These are phyloP conservation scores for Aphanocladium album DNA, from an alignment of 2,329 filamentous ascomycete genomes.

Conservation along the genomic window DNA sequence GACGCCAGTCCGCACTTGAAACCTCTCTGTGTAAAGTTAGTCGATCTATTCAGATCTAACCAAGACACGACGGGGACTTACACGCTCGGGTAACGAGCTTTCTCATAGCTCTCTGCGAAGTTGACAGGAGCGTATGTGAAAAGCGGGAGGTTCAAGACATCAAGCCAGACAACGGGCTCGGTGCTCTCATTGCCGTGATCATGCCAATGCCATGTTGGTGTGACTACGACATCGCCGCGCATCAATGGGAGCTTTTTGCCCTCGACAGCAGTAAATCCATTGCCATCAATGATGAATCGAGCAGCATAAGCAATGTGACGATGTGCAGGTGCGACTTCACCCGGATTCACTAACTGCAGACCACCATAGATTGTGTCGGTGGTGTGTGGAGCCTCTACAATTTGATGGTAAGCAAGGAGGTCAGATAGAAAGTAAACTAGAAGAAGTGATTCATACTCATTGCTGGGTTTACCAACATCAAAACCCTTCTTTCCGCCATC, in stretches of 20 bases:
- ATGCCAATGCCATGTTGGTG: slow-evolving; percentile 55
- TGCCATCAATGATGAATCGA: slow-evolving; percentile 54
- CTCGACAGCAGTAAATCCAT: slow-evolving; percentile 53
- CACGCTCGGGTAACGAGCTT: slow-evolving; percentile 44
- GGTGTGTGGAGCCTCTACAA: slow-evolving; percentile 45
- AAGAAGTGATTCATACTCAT: slow-evolving; percentile 19
- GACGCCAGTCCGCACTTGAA: slow-evolving; percentile 29
- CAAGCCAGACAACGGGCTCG: slow-evolving; percentile 53
- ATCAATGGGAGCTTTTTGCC: slow-evolving; percentile 47
- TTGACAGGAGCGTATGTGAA: slow-evolving; percentile 48
- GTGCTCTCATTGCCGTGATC: slow-evolving; percentile 55
- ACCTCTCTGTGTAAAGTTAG: neutral
- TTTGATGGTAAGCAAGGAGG: slow-evolving; percentile 16
- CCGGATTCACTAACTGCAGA: slow-evolving; percentile 51
- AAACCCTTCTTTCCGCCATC: slow-evolving; percentile 36
- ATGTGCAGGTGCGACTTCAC: slow-evolving; percentile 51
- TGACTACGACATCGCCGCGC: slow-evolving; percentile 52
- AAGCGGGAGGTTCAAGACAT: slow-evolving; percentile 49
- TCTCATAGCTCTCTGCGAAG: slow-evolving; percentile 47
- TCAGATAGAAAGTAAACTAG: fast-evolving
- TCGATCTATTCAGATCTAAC: neutral
- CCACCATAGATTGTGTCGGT: slow-evolving; percentile 55
- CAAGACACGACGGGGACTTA: slow-evolving; percentile 17
- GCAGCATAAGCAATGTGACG: slow-evolving; percentile 52
- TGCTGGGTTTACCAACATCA: slow-evolving; percentile 38